Percentiles rank a stretch among this genome's conserved stretches.
Evolutionary conservation across 345 rosid species (phyloP).

Genomic region (Turritis glabra): DNA sequence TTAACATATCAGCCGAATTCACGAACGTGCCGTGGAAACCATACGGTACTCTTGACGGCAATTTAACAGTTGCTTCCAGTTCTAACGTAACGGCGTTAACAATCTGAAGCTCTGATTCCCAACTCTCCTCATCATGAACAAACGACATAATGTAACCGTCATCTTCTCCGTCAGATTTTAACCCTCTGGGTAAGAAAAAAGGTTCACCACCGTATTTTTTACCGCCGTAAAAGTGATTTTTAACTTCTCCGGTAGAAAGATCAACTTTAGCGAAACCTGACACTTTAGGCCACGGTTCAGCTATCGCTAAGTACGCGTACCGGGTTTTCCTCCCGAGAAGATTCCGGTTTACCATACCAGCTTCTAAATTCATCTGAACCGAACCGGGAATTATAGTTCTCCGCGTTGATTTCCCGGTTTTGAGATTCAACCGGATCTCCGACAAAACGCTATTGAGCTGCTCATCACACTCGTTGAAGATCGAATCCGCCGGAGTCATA

Average conservation of each 20-base stretch:
- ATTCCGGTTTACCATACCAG: slow-evolving; percentile 96
- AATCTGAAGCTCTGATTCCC: slow-evolving; percentile 84
- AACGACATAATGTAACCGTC: slow-evolving; percentile 80
- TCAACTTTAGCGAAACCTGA: slow-evolving; percentile 90
- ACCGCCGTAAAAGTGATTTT: slow-evolving; percentile 66
- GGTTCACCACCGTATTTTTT: slow-evolving; percentile 88
- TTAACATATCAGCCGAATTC: slow-evolving; percentile 58
- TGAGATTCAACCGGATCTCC: slow-evolving; percentile 78
- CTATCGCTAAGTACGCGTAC: slow-evolving; percentile 80
- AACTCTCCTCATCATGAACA: slow-evolving; percentile 77
- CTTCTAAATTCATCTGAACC: slow-evolving; percentile 79
- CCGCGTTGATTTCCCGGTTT: slow-evolving; percentile 78
- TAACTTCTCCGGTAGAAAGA: slow-evolving; percentile 65
- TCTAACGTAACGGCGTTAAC: slow-evolving; percentile 66
- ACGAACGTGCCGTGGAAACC: slow-evolving; percentile 97
- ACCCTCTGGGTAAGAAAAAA: slow-evolving; percentile 57
- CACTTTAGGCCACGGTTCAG: slow-evolving; percentile 97
- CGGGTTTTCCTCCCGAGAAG: slow-evolving; percentile 70
- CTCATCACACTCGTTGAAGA: slow-evolving; percentile 91
- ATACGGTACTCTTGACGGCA: slow-evolving; percentile 93
- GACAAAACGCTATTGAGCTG: slow-evolving; percentile 71
- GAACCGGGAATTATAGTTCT: slow-evolving; percentile 57
- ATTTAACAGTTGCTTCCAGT: slow-evolving; percentile 67
- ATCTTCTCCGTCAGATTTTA: slow-evolving; percentile 54
- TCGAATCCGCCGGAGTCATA: slow-evolving; percentile 98